phyloP scores from a whole-genome alignment of 257 asterid genomes.

The Coffea eugenioides region DNA sequence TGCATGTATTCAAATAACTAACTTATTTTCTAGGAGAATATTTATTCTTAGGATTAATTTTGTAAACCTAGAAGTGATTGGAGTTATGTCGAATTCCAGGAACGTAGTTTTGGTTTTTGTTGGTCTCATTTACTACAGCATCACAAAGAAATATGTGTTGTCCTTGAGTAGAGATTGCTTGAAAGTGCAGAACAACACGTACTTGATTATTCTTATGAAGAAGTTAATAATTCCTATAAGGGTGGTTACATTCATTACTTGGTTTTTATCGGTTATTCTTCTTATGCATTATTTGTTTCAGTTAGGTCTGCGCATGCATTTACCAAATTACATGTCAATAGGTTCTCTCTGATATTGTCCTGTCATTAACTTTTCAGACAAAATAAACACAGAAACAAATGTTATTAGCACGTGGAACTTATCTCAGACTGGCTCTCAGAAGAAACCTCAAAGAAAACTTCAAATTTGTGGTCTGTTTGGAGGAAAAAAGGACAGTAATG shows the following conservation, averaged over 20 bases:
- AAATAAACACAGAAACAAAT: slow-evolving; percentile 9
- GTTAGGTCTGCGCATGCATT: background rate
- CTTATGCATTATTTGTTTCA: background rate
- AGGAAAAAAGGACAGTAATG: slow-evolving; percentile 62
- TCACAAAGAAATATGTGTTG: background rate
- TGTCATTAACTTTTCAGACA: slow-evolving; percentile 21
- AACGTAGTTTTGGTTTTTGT: background rate
- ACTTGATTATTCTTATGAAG: background rate
- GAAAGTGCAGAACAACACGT: background rate
- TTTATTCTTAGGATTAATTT: background rate
- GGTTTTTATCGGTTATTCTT: background rate
- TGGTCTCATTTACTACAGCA: background rate
- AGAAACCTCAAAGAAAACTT: slow-evolving; percentile 38
- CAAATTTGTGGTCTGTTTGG: slow-evolving; percentile 72
- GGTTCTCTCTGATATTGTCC: background rate
- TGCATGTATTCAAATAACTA: background rate
- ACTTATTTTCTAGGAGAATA: background rate
- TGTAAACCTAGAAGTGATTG: background rate
- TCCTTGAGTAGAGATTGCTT: background rate
- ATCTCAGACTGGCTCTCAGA: slow-evolving; percentile 19
- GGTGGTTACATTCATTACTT: background rate
- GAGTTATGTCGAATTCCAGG: background rate
- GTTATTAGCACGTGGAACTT: slow-evolving; percentile 19
- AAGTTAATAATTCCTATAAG: background rate
- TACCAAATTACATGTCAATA: background rate